Base-by-base conservation (phyloP, 495 filamentous ascomycete species). In the Umbilicaria muhlenbergii region DNA sequence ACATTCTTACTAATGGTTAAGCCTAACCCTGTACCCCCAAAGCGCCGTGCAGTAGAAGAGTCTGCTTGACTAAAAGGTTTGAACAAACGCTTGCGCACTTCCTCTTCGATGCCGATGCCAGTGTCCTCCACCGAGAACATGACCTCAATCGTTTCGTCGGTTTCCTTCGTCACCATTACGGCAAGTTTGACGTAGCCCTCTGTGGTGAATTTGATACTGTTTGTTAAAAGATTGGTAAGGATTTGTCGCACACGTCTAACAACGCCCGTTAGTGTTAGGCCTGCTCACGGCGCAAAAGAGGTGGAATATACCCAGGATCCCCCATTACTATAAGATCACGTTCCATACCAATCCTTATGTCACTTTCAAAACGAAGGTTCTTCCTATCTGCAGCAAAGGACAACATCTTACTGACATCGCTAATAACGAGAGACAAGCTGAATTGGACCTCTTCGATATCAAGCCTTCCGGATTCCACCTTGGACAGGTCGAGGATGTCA, bases 1-100 rank as follows among this genome's bases (percentile, higher is more conserved):
- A 61, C 56, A 44, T 74, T 77, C 53, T 88, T 87, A 58, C 75
- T 82, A 43, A 93, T 91, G 3, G 83, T 84, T 32, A 91, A 58
- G 1, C 86, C 86, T 2, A 89, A 59, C 2, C 84, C 85, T 4
- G 85, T 92, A 3, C 86, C 86, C 18, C 84, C 85, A 57, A 85
- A 91, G 24, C 71, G 70, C 35, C 80, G 70, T 10, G 77, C 78
- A 5, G 79, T 83, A 3, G 81, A 84, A 16, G 85, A 69, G 50
- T 91, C 87, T 18, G 84, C 85, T 55, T 91, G 84, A 36, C 77
- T 81, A 52, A 92, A 94, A 1, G 86, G 86, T 34, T 81, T 81
- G 65, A 94, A 94, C 2, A 93, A 67, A 13, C 71, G 73, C 49
- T 74, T 75, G 13, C 73, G 61, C 0, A 86, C 80, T 41, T 78